Evolutionary conservation across 257 asterid species (phyloP), one percentile per base, ranked within the genome.

Genomic region (Solanum sitiens): DNA sequence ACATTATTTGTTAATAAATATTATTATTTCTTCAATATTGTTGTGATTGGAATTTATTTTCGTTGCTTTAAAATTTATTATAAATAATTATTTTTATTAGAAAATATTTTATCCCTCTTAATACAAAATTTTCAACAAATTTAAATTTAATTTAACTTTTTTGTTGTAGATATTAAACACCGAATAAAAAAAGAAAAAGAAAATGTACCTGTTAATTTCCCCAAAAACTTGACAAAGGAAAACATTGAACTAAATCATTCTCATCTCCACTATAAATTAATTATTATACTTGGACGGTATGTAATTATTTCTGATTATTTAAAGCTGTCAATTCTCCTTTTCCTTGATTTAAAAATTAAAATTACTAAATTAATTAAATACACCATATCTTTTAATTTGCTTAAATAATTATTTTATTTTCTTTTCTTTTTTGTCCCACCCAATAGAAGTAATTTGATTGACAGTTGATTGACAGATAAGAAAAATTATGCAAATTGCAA

Each of bases 401-500:
- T 70, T 82, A 39, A 68, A 88, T 35, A 75, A 65, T 32, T 50
- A 25, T 61, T 32, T 45, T 80, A 9, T 13, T 73, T 25, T 79
- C 12, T 32, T 72, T 25, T 68, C n/a, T 47, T 83, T 70, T 88
- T 87, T 39, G 85, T 79, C 67, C 68, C 67, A 45, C 85, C 67
- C 63, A 45, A 8, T 12, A 11, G 40, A 70, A 77, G 27, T 59
- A 44, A 73, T 63, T n/a, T 14, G 10, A 10, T 13, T 21, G 30
- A 13, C 39, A 74, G 86, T 86, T 82, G 88, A 83, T 35, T 35
- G 87, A 67, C 89, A 88, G 87, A 76, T 67, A 5, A 87, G 87
- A 65, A 39, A 56, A 25, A 73, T 30, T 23, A 42, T 42, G 73
- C 68, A 83, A 61, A 33, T 79, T 68, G 42, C 20, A 9, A 84